Evolutionary conservation across 495 filamentous ascomycete genomes (phyloP).

Genomic region (Talaromyces nanjingensis): DNA sequence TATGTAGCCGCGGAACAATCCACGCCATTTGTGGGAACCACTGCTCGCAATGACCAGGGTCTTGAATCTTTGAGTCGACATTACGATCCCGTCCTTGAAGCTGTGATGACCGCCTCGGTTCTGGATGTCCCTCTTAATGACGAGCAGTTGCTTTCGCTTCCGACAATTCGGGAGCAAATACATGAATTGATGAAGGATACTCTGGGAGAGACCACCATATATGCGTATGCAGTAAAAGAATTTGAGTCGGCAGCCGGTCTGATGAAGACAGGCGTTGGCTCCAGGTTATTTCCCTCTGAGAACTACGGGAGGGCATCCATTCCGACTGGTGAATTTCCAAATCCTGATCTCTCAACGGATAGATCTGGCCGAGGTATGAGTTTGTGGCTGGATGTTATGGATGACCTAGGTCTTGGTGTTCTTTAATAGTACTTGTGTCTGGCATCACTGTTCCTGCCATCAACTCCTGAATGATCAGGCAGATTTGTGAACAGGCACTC

Average conservation of each 20-base stretch:
- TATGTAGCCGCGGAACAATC: slow-evolving; percentile 1
- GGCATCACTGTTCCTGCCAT: neutral
- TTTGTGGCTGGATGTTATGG: slow-evolving; percentile 5
- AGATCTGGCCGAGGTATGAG: neutral
- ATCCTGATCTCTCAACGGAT: neutral
- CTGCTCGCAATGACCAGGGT: neutral
- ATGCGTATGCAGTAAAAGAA: slow-evolving; percentile 1
- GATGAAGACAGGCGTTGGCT: neutral
- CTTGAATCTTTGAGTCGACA: neutral
- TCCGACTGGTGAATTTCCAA: neutral
- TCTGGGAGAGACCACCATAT: slow-evolving; percentile 3
- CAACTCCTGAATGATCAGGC: neutral
- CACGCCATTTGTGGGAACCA: neutral
- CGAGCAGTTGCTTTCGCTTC: neutral
- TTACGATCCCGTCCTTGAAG: slow-evolving; percentile 8
- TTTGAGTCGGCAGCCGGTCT: neutral
- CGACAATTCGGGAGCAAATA: neutral
- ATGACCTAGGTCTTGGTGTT: slow-evolving; percentile 5
- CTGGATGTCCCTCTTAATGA: neutral
- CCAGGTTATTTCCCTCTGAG: slow-evolving; percentile 1
- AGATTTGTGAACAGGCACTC: neutral
- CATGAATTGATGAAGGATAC: neutral
- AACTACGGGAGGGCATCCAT: neutral
- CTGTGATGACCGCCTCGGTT: neutral
- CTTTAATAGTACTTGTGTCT: neutral